These are phyloP conservation scores for Metschnikowia cerradonensis DNA, from an alignment of 805 yeast genomes.

Conservation along the genomic window DNA sequence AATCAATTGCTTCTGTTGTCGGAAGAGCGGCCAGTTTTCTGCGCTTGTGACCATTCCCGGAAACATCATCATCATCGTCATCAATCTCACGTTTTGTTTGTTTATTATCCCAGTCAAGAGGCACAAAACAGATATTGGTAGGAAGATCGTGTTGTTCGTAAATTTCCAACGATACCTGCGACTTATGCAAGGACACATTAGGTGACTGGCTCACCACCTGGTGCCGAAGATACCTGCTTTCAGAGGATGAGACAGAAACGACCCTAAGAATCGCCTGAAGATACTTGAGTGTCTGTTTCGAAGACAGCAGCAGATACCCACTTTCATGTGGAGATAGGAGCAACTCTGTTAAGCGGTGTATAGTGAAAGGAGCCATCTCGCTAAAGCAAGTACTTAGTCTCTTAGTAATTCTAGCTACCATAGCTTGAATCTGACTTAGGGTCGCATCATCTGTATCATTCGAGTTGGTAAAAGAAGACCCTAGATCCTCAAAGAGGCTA, in stretches of 20 bases:
- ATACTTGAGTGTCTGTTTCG: conserved; percentile 15
- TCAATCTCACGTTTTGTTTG: neutral
- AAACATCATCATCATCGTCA: neutral
- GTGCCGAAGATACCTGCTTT: conserved; percentile 3
- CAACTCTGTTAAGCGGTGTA: conserved; percentile 17
- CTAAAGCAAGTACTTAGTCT: conserved; percentile 27
- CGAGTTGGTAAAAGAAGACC: conserved; percentile 5
- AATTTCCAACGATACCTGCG: conserved; percentile 7
- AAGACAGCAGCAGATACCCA: conserved; percentile 14
- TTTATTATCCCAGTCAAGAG: conserved; percentile 8
- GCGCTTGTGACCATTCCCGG: neutral
- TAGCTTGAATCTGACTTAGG: conserved; percentile 3
- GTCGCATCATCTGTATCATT: conserved; percentile 10
- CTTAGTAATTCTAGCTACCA: conserved; percentile 5
- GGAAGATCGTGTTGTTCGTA: conserved; percentile 12
- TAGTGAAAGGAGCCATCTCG: conserved; percentile 18
- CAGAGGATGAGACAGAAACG: conserved; percentile 12
- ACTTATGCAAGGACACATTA: neutral
- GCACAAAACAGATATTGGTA: conserved; percentile 12
- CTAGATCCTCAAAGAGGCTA: conserved; percentile 5
- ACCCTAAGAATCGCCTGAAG: conserved; percentile 13
- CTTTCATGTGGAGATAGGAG: conserved; percentile 12
- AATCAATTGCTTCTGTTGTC: neutral
- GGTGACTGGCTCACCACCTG: neutral
- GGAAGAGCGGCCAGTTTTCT: neutral